These are phyloP conservation scores for Thelonectria discophora DNA, from an alignment of 2,329 filamentous ascomycete genomes.

Conservation along the genomic window DNA sequence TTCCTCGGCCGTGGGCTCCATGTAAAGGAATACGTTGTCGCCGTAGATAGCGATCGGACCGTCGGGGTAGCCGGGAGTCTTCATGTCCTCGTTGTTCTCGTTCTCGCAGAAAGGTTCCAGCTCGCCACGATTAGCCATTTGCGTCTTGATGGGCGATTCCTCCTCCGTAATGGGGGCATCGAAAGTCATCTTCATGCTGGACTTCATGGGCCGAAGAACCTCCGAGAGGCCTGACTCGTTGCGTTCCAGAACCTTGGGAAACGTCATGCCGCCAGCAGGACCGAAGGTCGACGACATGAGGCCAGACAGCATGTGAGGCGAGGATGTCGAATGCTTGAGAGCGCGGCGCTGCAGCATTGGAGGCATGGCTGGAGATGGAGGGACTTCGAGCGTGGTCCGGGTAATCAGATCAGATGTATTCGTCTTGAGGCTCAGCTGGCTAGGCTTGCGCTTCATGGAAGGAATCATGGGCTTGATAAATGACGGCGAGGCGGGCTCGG, in stretches of 20 bases:
- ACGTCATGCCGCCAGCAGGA: slow-evolving; percentile 69
- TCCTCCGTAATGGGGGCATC: slow-evolving; percentile 62
- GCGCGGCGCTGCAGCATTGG: slow-evolving; percentile 70
- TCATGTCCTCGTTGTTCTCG: slow-evolving; percentile 80
- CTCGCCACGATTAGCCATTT: slow-evolving; percentile 67
- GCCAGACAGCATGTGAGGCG: slow-evolving; percentile 71
- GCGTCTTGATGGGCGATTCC: slow-evolving; percentile 66
- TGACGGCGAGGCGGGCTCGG: slow-evolving; percentile 75
- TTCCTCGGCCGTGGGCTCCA: slow-evolving; percentile 81
- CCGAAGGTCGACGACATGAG: slow-evolving; percentile 68
- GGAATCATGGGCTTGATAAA: slow-evolving; percentile 85
- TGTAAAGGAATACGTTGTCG: slow-evolving; percentile 79
- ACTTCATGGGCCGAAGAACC: slow-evolving; percentile 62
- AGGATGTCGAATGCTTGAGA: slow-evolving; percentile 73
- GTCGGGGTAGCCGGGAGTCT: slow-evolving; percentile 83
- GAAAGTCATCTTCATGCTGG: slow-evolving; percentile 48
- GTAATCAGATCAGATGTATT: slow-evolving; percentile 65
- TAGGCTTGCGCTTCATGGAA: slow-evolving; percentile 76
- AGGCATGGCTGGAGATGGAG: slow-evolving; percentile 63
- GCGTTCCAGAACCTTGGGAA: slow-evolving; percentile 67
- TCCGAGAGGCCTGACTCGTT: slow-evolving; percentile 69
- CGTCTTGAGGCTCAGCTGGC: slow-evolving; percentile 80
- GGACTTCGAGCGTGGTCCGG: slow-evolving; percentile 60
- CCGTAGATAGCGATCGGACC: slow-evolving; percentile 85
- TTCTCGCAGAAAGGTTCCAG: slow-evolving; percentile 69